Evolutionary conservation across 768 basidiomycete species (phyloP).

Genomic region (Auricularia sp.): DNA sequence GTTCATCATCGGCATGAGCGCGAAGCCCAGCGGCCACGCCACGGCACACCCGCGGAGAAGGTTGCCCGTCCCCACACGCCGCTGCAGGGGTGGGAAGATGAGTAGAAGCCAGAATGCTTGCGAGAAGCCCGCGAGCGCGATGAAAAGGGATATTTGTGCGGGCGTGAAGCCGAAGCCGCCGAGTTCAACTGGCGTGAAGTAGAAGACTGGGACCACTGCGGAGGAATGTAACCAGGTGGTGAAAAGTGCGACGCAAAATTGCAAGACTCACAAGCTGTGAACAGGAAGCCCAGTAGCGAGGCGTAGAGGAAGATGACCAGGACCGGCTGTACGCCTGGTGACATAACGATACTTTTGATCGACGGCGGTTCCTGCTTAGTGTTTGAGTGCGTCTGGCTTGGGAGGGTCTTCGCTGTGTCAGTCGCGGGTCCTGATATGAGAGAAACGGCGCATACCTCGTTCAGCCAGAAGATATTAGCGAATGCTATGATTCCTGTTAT

Average conservation of each 20-base stretch:
- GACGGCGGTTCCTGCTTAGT: not conserved
- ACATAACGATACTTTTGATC: constrained; percentile 1
- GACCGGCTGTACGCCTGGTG: constrained; percentile 2
- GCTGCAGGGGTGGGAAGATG: constrained; percentile 5
- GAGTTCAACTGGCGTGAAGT: constrained; percentile 26
- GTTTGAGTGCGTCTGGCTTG: not conserved
- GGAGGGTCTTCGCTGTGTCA: not conserved
- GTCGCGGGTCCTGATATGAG: not conserved
- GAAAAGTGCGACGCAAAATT: not conserved
- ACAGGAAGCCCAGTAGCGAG: not conserved
- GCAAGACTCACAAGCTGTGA: not conserved
- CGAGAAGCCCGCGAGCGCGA: constrained; percentile 27
- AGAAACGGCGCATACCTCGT: constrained; percentile 5
- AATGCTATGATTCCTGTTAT: constrained; percentile 5
- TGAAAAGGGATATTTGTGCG: constrained; percentile 27
- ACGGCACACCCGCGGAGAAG: not conserved
- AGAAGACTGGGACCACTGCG: constrained; percentile 23
- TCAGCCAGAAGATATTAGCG: constrained; percentile 8
- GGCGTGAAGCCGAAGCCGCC: constrained; percentile 30
- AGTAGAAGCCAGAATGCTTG: constrained; percentile 17
- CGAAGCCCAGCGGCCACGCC: not conserved
- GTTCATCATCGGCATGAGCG: constrained; percentile 1
- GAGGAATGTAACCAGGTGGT: not conserved
- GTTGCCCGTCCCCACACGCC: constrained; percentile 1
- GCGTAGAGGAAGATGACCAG: constrained; percentile 5